Evolutionary conservation across 495 filamentous ascomycete species (phyloP).

Genomic region (Coniosporium apollinis): DNA sequence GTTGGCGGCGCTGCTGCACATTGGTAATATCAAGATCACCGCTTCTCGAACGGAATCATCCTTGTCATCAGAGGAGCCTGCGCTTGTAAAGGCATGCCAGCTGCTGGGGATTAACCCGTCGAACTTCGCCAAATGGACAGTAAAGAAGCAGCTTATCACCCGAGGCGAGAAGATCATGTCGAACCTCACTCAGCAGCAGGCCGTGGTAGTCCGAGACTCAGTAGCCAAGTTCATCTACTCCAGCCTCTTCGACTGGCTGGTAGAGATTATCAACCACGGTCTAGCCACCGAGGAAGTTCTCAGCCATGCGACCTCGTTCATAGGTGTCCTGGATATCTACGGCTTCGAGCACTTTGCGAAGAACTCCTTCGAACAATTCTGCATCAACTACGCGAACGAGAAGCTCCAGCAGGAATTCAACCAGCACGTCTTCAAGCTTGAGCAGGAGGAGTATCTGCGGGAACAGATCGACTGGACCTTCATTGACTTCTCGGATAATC

Average conservation of each 20-base stretch:
- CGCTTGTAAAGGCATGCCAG: constrained; percentile 62
- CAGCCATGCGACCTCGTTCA: constrained; percentile 73
- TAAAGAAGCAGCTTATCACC: constrained; percentile 96
- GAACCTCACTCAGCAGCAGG: constrained; percentile 86
- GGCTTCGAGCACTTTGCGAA: constrained; percentile 99
- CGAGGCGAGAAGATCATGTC: constrained; percentile 96
- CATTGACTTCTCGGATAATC: constrained; percentile 98
- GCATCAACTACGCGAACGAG: constrained; percentile 99
- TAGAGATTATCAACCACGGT: constrained; percentile 82
- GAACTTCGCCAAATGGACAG: constrained; percentile 96
- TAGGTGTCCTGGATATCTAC: constrained; percentile 98
- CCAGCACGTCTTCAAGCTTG: constrained; percentile 98
- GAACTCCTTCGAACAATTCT: constrained; percentile 99
- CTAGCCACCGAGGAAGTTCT: constrained; percentile 82
- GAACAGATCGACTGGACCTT: constrained; percentile 99
- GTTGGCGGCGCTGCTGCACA: constrained; percentile 79
- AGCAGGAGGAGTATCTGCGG: constrained; percentile 94
- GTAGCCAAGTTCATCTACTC: constrained; percentile 99
- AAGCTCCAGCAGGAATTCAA: constrained; percentile 99
- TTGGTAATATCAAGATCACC: constrained; percentile 91
- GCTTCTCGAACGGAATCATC: constrained; percentile 77
- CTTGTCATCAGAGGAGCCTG: constrained; percentile 63
- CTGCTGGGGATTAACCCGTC: constrained; percentile 75
- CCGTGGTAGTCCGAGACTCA: constrained; percentile 86
- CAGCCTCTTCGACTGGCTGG: constrained; percentile 95